Evolutionary conservation across 176 grass and related monocot genomes (phyloP).

Genomic region (Carex littledalei): DNA sequence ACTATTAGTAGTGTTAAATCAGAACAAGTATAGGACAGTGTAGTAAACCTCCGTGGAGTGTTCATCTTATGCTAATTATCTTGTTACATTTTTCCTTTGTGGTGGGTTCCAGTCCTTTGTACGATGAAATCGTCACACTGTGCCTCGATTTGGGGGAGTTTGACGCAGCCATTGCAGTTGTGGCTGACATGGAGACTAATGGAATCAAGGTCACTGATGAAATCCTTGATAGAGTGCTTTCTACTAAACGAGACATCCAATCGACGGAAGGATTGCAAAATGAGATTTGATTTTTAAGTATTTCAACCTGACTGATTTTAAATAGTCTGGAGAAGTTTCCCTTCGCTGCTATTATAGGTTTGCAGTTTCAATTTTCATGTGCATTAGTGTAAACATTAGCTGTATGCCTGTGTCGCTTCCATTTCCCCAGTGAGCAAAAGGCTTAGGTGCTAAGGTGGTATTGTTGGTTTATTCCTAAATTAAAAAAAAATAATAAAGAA

Average conservation of each 20-base stretch:
- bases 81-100: slow-evolving; percentile 9
- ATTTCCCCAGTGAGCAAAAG: not conserved
- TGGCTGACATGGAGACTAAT: slow-evolving; percentile 76
- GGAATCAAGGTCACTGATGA: slow-evolving; percentile 80
- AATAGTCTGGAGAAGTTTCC: not conserved
- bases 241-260: slow-evolving; percentile 46
- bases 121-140: slow-evolving; percentile 69
- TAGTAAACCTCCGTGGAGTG: not conserved
- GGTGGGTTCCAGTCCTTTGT: slow-evolving; percentile 53
- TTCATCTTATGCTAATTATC: slow-evolving; percentile 10
- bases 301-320: not conserved
- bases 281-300: not conserved
- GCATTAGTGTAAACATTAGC: not conserved
- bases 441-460: not conserved
- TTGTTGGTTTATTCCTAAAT: not conserved
- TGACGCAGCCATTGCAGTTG: slow-evolving; percentile 79
- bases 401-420: not conserved
- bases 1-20: not conserved
- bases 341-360: not conserved
- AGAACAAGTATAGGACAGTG: not conserved
- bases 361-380: not conserved
- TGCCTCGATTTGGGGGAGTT: slow-evolving; percentile 80
- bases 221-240: slow-evolving; percentile 87
- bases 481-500: not conserved
- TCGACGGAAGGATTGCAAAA: slow-evolving; percentile 6